Percentiles rank a stretch among this genome's conserved stretches.
phyloP scores from a whole-genome alignment of 2,329 filamentous ascomycete genomes.

The Plectosphaerella sp. region DNA sequence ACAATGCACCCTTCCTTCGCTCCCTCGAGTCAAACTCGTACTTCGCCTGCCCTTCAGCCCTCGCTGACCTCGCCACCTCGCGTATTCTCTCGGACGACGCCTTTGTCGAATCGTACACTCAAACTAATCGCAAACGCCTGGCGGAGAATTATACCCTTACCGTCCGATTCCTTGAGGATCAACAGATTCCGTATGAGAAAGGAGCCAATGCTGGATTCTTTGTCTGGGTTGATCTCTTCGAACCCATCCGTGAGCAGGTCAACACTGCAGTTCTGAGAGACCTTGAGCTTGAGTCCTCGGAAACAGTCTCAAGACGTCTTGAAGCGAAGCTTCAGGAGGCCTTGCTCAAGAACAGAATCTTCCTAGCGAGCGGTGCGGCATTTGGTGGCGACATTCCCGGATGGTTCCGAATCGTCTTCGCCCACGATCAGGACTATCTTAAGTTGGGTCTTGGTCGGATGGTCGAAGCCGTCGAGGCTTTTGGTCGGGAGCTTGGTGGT shows the following conservation, averaged over 20 bases:
- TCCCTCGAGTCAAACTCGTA: constrained; percentile 30
- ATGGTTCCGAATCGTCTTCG: constrained; percentile 35
- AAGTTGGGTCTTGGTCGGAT: constrained; percentile 16
- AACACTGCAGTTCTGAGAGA: constrained; percentile 13
- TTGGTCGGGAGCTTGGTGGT: neutral
- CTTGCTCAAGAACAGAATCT: constrained; percentile 25
- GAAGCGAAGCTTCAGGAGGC: constrained; percentile 16
- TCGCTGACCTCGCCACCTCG: constrained; percentile 34
- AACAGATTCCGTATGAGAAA: constrained; percentile 38
- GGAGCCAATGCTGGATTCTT: constrained; percentile 51
- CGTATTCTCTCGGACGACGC: constrained; percentile 26
- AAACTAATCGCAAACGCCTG: constrained; percentile 34
- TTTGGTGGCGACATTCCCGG: constrained; percentile 32
- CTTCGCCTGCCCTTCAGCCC: constrained; percentile 39
- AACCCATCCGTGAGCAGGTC: constrained; percentile 24
- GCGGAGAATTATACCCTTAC: constrained; percentile 31
- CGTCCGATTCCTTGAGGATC: constrained; percentile 25
- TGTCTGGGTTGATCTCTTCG: constrained; percentile 46
- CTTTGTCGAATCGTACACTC: constrained; percentile 39
- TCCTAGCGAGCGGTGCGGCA: constrained; percentile 27
- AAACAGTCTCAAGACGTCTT: neutral
- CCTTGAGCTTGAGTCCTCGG: neutral
- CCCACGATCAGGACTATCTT: constrained; percentile 23
- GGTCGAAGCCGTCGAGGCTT: neutral
- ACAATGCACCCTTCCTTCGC: constrained; percentile 31